Conservation (phyloP, 2,329 filamentous ascomycete genomes). For the Daldinia eschscholtzii region DNA sequence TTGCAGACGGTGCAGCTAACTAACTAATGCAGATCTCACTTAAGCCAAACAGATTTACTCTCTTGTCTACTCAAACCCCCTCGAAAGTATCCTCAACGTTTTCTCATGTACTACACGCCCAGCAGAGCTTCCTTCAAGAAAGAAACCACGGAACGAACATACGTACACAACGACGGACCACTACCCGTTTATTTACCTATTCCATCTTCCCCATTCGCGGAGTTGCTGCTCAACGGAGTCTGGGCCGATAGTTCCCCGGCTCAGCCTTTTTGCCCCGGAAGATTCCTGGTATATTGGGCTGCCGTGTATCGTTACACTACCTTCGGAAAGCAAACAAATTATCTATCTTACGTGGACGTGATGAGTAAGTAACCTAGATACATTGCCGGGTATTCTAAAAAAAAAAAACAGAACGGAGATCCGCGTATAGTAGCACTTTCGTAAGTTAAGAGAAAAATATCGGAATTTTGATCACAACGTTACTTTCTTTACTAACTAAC, state of each 20-base stretch:
- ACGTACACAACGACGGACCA: neutral
- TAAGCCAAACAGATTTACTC: neutral
- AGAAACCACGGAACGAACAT: neutral
- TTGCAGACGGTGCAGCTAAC: neutral
- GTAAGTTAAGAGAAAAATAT: neutral
- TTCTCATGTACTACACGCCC: neutral
- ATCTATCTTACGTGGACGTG: neutral
- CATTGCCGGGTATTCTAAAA: too few species aligned
- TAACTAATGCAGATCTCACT: neutral
- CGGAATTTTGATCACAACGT: neutral
- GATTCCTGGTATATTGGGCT: conserved; percentile 1
- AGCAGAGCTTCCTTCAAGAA: neutral
- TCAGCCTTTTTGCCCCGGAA: neutral
- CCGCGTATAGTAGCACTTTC: neutral
- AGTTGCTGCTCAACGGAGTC: neutral
- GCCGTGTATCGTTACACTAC: conserved; percentile 7
- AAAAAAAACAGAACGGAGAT: neutral
- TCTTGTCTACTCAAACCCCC: neutral
- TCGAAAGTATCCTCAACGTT: neutral
- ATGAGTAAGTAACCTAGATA: neutral
- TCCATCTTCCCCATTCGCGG: neutral
- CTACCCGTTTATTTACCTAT: neutral
- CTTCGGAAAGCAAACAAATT: conserved; percentile 5
- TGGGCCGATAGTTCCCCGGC: neutral
- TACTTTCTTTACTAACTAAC: neutral